A percentile compares a stretch with the other conserved stretches of the same genome.
Conservation (phyloP, 306 rosid genomes). For the Lagenaria siceraria region DNA sequence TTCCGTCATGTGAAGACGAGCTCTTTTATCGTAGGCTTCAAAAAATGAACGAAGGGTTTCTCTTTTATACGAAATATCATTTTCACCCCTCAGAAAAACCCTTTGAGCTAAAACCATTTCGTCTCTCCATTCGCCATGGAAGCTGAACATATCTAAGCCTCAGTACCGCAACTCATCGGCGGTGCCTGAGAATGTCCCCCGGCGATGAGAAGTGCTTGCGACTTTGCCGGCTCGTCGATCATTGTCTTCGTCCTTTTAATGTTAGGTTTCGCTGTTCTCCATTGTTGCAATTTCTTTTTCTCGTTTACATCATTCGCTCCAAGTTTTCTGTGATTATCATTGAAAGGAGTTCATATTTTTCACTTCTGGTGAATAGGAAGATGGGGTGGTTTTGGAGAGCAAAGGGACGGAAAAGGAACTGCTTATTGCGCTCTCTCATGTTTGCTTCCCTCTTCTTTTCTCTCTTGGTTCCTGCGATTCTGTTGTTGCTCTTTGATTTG, state of each 20-base stretch:
- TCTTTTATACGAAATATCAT: not conserved
- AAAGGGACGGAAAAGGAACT: constrained; percentile 26
- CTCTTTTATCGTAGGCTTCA: not conserved
- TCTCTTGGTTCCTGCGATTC: not conserved
- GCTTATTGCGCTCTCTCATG: constrained; percentile 29
- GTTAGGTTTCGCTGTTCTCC: constrained; percentile 23
- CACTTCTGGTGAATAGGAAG: constrained; percentile 10
- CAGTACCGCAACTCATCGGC: not conserved
- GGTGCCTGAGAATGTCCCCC: constrained; percentile 18
- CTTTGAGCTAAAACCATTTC: not conserved
- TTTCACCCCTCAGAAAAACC: not conserved
- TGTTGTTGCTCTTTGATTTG: not conserved
- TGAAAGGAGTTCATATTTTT: not conserved
- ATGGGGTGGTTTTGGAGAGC: constrained; percentile 8
- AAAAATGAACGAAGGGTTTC: not conserved
- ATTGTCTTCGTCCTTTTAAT: constrained; percentile 37
- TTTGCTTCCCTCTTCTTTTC: constrained; percentile 2
- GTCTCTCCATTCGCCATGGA: not conserved
- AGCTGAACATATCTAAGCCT: not conserved
- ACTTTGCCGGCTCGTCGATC: constrained; percentile 47
- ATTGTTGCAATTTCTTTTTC: not conserved
- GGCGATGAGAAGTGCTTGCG: constrained; percentile 22
- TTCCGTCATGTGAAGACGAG: constrained; percentile 21
- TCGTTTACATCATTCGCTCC: not conserved
- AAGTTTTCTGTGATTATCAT: not conserved